phyloP scores from a whole-genome alignment of 495 filamentous ascomycete species.

The Xylaria acuta region DNA sequence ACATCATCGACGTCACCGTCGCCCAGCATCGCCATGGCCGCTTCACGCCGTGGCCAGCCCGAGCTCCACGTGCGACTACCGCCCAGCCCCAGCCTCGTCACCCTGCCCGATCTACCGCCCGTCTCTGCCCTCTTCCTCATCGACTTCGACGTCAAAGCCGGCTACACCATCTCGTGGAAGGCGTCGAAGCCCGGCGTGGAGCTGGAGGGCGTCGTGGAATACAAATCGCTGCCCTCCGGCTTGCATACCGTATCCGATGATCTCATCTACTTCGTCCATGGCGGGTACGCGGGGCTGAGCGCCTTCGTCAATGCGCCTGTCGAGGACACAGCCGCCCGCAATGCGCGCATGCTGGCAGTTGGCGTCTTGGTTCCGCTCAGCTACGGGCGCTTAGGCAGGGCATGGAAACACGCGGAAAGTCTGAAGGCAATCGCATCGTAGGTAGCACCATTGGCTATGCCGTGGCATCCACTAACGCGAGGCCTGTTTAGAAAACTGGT shows the following conservation, averaged over 20 bases:
- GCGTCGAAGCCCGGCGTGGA: conserved; percentile 72
- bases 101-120: conserved; percentile 66
- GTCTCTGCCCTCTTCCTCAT: conserved; percentile 86
- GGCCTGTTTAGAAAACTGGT: conserved; percentile 54
- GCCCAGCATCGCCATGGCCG: conserved; percentile 48
- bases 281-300: conserved; percentile 84
- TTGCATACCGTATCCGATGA: conserved; percentile 88
- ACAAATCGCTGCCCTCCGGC: conserved; percentile 90
- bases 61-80: conserved; percentile 55
- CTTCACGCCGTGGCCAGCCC: conserved; percentile 57
- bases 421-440: conserved; percentile 78
- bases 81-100: conserved; percentile 33
- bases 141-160: conserved; percentile 84
- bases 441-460: conserved; percentile 30
- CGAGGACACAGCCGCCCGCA: conserved; percentile 73
- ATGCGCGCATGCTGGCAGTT: conserved; percentile 91
- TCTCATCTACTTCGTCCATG: conserved; percentile 91
- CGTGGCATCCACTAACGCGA: conserved; percentile 39
- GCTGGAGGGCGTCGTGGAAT: conserved; percentile 90
- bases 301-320: conserved; percentile 89
- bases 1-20: not conserved
- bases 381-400: conserved; percentile 84
- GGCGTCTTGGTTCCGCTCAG: conserved; percentile 86
- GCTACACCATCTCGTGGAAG: conserved; percentile 89
- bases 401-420: conserved; percentile 83